Evolutionary conservation across 2,329 filamentous ascomycete genomes (phyloP).

Genomic region (Trichoderma aggressivum): DNA sequence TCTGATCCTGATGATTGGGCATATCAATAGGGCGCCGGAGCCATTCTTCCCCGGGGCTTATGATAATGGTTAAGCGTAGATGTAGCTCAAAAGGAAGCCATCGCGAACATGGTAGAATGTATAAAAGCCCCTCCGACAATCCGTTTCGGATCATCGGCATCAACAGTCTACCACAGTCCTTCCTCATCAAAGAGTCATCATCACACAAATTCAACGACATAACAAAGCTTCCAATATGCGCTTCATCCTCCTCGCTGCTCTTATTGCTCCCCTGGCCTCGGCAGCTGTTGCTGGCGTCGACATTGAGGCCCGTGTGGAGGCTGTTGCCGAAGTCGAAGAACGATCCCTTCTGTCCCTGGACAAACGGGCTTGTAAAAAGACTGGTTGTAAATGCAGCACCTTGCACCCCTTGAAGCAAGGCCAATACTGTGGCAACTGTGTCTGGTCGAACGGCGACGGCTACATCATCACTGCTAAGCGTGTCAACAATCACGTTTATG

Average conservation of each 20-base stretch:
- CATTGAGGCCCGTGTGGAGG: background rate
- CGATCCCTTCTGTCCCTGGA: background rate
- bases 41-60: background rate
- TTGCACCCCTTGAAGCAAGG: background rate
- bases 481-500: slow-evolving; percentile 5
- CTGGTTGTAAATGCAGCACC: slow-evolving; percentile 4
- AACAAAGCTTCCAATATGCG: background rate
- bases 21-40: background rate
- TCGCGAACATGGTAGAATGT: background rate
- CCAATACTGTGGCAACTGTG: slow-evolving; percentile 6
- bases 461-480: slow-evolving; percentile 10
- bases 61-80: background rate
- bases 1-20: background rate
- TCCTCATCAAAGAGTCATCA: background rate
- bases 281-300: slow-evolving; percentile 5
- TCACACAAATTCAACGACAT: background rate
- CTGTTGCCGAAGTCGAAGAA: background rate
- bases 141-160: background rate
- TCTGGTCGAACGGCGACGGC: slow-evolving; percentile 4
- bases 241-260: background rate
- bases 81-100: background rate
- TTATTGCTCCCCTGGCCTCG: background rate
- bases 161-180: background rate
- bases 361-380: background rate
- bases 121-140: background rate